These are phyloP conservation scores for Dalechampia spathulata DNA, from an alignment of 441 rosid species.

Conservation along the genomic window DNA sequence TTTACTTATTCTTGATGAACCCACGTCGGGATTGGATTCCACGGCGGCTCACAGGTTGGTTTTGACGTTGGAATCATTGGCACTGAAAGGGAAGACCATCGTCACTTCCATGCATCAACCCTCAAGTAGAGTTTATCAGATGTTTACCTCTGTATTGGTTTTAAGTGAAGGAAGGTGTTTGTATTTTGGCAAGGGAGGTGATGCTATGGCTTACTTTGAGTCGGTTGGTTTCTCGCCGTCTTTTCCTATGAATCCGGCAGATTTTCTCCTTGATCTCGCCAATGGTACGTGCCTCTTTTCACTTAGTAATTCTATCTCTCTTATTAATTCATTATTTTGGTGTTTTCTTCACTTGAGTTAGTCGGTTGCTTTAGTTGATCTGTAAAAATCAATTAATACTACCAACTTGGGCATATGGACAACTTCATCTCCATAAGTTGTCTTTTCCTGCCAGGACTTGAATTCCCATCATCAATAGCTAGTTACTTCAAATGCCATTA, in stretches of 20 bases:
- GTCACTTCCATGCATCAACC: constrained; percentile 91
- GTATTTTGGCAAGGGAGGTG: constrained; percentile 71
- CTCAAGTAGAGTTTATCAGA: constrained; percentile 79
- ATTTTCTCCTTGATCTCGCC: constrained; percentile 93
- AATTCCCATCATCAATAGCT: not conserved
- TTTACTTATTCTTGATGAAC: constrained; percentile 72
- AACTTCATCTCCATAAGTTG: not conserved
- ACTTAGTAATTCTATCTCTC: constrained; percentile 7
- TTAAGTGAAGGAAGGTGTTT: constrained; percentile 72
- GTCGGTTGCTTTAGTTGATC: not conserved
- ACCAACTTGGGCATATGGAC: no score
- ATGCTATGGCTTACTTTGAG: constrained; percentile 63
- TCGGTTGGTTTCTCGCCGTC: constrained; percentile 81
- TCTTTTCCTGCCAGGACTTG: not conserved
- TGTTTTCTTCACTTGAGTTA: not conserved
- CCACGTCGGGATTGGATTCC: constrained; percentile 89
- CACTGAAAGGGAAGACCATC: constrained; percentile 64
- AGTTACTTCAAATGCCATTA: not conserved
- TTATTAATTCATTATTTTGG: not conserved
- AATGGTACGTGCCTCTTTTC: constrained; percentile 50
- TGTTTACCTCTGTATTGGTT: constrained; percentile 70
- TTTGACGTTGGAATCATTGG: constrained; percentile 40
- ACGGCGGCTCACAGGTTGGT: constrained; percentile 76
- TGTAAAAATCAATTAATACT: no score
- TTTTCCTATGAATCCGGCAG: constrained; percentile 94